Base-by-base conservation (phyloP, 306 rosid species). In the Quercus rubra region DNA sequence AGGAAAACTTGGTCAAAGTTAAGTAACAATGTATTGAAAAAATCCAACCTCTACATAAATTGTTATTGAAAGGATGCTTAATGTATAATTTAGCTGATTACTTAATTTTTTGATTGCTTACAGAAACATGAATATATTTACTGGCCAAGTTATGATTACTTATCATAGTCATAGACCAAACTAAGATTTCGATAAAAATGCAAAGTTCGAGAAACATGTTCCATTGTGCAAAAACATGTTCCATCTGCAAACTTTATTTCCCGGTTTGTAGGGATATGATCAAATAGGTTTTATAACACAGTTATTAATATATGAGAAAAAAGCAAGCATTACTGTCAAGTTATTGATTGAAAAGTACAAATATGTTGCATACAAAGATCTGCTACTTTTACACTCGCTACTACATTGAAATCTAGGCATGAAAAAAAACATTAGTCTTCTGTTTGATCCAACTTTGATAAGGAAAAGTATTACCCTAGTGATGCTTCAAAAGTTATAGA, bases 401-500 rank as follows among this genome's bases (percentile, higher is more conserved):
- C 64, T 30, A 33, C 49, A 30, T 18, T 35, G 20, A 67, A 71
- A 51, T 55, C 27, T 14, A 38, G 52, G 67, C 19, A 18, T 73
- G 80, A 68, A 10, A 46, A 5, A 51, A 21, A 38, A 3, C 41
- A 78, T 49, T 7, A 17, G 52, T 54, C 74, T 69, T 63, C 10
- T 8, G 43, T 11, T 72, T 59, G 68, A n/a, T 27, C 55, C 23
- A 43, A 43, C 19, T 41, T 79, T n/a, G 21, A 79, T 3, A 41
- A 74, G 63, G 70, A 74, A 67, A 51, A 68, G 41, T 17, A 59
- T 68, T 12, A 21, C 7, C 62, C 12, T 21, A 23, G 56, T 88
- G 84, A 83, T 3, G 52, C 82, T 77, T 85, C 85, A 77, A 66
- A 83, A 57, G 77, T 77, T 70, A 82, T 79, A 1, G 93, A 94